Evolutionary conservation across 2,329 filamentous ascomycete genomes (phyloP).

Genomic region (Graphiopsis chlorocephala): DNA sequence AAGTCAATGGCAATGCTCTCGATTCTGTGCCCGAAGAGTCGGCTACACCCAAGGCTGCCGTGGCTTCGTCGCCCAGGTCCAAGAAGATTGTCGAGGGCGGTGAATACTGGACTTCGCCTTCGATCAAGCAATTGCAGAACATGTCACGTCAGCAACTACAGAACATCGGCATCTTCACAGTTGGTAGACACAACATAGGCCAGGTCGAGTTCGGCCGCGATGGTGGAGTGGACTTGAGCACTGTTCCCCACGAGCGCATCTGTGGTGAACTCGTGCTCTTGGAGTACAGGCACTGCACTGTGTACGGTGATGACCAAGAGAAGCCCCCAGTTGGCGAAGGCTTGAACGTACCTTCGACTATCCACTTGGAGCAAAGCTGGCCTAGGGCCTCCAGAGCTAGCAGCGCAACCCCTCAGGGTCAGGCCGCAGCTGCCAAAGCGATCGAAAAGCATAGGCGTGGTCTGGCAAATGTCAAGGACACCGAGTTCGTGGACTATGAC

Average conservation of each 20-base stretch:
- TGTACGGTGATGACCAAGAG: constrained; percentile 71
- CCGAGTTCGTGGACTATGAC: constrained; percentile 79
- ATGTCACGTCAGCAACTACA: constrained; percentile 79
- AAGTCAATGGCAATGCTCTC: constrained; percentile 9
- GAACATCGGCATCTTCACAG: constrained; percentile 69
- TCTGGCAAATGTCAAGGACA: constrained; percentile 74
- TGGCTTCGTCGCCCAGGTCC: constrained; percentile 38
- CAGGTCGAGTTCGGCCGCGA: constrained; percentile 69
- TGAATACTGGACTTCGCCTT: constrained; percentile 83
- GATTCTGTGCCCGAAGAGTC: constrained; percentile 13
- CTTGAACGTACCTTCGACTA: constrained; percentile 84
- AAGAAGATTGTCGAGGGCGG: constrained; percentile 53
- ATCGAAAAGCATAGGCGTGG: constrained; percentile 80
- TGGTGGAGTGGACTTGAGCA: constrained; percentile 72
- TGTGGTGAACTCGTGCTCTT: constrained; percentile 74
- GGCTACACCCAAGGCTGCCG: constrained; percentile 3
- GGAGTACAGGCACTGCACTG: constrained; percentile 75
- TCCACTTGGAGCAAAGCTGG: constrained; percentile 90
- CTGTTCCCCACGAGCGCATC: constrained; percentile 75
- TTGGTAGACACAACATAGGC: constrained; percentile 80
- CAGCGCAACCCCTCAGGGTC: constrained; percentile 38
- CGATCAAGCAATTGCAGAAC: constrained; percentile 68
- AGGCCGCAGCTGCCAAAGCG: constrained; percentile 53
- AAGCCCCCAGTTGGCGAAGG: constrained; percentile 86
- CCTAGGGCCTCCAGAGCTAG: constrained; percentile 59